Conservation (phyloP, 352 stramenopile genomes). For the Pythium scleroteichum region DNA sequence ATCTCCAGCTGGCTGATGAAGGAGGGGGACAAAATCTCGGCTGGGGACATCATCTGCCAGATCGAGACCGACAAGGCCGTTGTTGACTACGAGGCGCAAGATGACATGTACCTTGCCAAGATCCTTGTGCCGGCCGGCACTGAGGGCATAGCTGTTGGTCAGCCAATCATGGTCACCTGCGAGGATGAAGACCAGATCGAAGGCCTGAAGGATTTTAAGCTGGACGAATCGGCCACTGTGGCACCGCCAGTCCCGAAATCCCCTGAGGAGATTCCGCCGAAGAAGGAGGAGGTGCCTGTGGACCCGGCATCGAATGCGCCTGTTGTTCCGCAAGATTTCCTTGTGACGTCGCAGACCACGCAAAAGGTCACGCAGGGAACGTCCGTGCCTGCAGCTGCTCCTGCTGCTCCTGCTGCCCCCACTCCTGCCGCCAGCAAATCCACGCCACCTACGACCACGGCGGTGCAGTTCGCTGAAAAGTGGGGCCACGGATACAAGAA, state of each 20-base stretch:
- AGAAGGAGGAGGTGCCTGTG: conserved; percentile 68
- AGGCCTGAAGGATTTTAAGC: conserved; percentile 75
- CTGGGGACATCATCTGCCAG: conserved; percentile 95
- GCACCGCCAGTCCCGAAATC: conserved; percentile 43
- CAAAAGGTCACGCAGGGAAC: conserved; percentile 50
- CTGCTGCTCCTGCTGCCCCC: conserved; percentile 26
- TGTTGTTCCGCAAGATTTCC: conserved; percentile 58
- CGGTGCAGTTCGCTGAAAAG: conserved; percentile 59
- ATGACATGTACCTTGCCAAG: conserved; percentile 96
- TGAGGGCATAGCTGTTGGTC: conserved; percentile 90
- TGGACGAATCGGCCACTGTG: conserved; percentile 45
- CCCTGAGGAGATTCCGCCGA: conserved; percentile 58
- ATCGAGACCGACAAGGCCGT: conserved; percentile 99
- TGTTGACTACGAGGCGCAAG: conserved; percentile 98
- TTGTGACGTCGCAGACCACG: conserved; percentile 63
- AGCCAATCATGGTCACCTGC: conserved; percentile 95
- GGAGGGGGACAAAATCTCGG: conserved; percentile 91
- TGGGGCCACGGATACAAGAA: conserved; percentile 82
- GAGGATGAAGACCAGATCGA: conserved; percentile 85
- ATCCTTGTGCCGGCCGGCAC: conserved; percentile 93
- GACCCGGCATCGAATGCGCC: conserved; percentile 47
- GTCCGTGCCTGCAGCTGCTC: conserved; percentile 25
- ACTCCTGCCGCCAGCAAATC: conserved; percentile 25
- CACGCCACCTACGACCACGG: conserved; percentile 17
- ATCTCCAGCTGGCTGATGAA: conserved; percentile 95